Evolutionary conservation across 2,329 filamentous ascomycete species (phyloP).

Genomic region (Harringtonia lauricola): DNA sequence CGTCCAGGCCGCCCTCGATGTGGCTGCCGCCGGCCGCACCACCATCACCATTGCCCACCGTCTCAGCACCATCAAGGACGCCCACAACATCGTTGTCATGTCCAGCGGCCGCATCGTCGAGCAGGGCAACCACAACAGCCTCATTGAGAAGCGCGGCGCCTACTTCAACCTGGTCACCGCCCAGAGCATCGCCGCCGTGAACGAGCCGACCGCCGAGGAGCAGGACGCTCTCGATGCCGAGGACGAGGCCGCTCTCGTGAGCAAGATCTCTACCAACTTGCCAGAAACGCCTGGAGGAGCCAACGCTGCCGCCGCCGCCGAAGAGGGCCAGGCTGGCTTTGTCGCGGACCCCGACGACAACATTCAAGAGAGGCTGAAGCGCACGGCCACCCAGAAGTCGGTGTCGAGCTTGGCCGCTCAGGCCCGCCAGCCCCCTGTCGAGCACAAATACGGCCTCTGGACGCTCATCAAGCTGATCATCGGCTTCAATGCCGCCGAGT

Average conservation of each 20-base stretch:
- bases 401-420: constrained; percentile 62
- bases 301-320: not conserved
- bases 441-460: constrained; percentile 53
- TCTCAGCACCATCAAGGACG: constrained; percentile 85
- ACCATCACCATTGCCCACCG: constrained; percentile 96
- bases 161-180: constrained; percentile 83
- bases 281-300: not conserved
- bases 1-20: constrained; percentile 85
- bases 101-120: constrained; percentile 75
- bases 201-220: constrained; percentile 40
- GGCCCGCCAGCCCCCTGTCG: constrained; percentile 24
- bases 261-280: constrained; percentile 28
- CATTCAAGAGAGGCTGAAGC: constrained; percentile 44
- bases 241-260: constrained; percentile 41
- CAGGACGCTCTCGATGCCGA: constrained; percentile 39
- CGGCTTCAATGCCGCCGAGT: constrained; percentile 68
- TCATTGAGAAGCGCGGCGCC: constrained; percentile 59
- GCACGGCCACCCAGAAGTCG: constrained; percentile 44
- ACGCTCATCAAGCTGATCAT: constrained; percentile 69
- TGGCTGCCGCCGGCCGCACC: constrained; percentile 73
- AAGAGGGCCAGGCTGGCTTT: constrained; percentile 19
- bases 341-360: constrained; percentile 51
- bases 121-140: constrained; percentile 75
- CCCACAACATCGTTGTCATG: constrained; percentile 96
- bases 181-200: constrained; percentile 63